Conservation (phyloP, 2,329 filamentous ascomycete genomes). For the Balansia obtecta region DNA sequence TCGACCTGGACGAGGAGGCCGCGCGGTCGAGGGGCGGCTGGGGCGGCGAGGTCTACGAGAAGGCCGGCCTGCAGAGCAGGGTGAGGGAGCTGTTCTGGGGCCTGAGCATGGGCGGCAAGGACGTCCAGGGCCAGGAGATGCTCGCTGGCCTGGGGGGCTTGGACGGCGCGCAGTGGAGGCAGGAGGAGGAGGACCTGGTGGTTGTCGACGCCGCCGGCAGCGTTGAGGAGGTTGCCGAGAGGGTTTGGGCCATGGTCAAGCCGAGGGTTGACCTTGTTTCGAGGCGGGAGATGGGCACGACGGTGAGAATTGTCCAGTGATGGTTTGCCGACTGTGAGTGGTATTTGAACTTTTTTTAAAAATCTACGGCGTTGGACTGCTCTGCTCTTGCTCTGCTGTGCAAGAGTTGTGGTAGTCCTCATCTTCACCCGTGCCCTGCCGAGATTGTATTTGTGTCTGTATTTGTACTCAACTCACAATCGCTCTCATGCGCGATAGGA, state of each 20-base stretch:
- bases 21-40: constrained; percentile 73
- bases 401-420: too few relatives aligned
- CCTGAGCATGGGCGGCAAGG: constrained; percentile 33
- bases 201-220: constrained; percentile 41
- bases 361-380: too few relatives aligned
- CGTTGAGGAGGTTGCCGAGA: constrained; percentile 43
- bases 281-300: constrained; percentile 33
- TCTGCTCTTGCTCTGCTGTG: too few relatives aligned
- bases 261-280: constrained; percentile 36
- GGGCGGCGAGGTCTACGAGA: constrained; percentile 83
- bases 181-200: constrained; percentile 40
- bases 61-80: constrained; percentile 64
- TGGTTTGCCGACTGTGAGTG: too few relatives aligned
- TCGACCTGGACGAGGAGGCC: constrained; percentile 64
- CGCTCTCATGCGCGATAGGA: too few relatives aligned
- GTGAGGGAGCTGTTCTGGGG: constrained; percentile 65
- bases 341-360: too few relatives aligned
- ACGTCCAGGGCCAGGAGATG: constrained; percentile 14
- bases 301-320: constrained; percentile 29
- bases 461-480: too few relatives aligned
- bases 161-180: constrained; percentile 23
- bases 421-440: too few relatives aligned
- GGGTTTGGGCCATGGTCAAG: constrained; percentile 40
- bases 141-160: constrained; percentile 11
- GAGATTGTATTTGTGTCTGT: too few relatives aligned